These are phyloP conservation scores for Colletotrichum endophyticum DNA, from an alignment of 2,329 filamentous ascomycete genomes.

Conservation along the genomic window DNA sequence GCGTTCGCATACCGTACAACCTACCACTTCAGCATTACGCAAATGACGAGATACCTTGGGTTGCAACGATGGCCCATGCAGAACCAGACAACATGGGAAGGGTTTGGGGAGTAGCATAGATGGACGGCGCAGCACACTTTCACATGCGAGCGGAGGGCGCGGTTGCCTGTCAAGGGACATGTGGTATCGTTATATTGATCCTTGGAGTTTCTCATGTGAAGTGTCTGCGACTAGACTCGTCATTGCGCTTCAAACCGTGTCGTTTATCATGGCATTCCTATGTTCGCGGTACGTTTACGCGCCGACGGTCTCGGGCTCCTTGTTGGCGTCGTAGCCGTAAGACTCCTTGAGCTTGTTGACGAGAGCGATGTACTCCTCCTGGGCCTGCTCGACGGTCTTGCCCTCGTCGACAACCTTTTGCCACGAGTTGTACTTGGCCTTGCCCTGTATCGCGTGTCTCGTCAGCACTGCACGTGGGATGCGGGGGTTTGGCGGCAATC, in stretches of 20 bases:
- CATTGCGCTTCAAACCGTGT: neutral
- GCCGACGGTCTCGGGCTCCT: slow-evolving; percentile 64
- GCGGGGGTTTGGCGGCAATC: neutral
- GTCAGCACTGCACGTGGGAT: neutral
- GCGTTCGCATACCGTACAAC: slow-evolving; percentile 83
- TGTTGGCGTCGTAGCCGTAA: slow-evolving; percentile 70
- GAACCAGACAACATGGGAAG: slow-evolving; percentile 67
- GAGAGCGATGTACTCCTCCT: slow-evolving; percentile 76
- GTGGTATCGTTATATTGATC: slow-evolving; percentile 18
- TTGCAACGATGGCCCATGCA: slow-evolving; percentile 63
- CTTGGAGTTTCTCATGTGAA: neutral
- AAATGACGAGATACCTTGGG: slow-evolving; percentile 75
- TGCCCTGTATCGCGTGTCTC: slow-evolving; percentile 57
- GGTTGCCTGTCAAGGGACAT: neutral
- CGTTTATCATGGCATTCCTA: slow-evolving; percentile 10
- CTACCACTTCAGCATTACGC: slow-evolving; percentile 74
- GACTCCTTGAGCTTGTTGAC: slow-evolving; percentile 75
- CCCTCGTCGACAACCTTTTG: slow-evolving; percentile 70
- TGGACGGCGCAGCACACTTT: neutral
- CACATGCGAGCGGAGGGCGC: neutral
- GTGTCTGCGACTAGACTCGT: neutral
- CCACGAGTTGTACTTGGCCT: slow-evolving; percentile 83
- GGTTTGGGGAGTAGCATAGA: slow-evolving; percentile 34
- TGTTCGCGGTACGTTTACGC: slow-evolving; percentile 21
- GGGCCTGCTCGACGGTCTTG: slow-evolving; percentile 68